Evolutionary conservation across 768 basidiomycete genomes (phyloP).

Genomic region (Lactarius sanguifluus): DNA sequence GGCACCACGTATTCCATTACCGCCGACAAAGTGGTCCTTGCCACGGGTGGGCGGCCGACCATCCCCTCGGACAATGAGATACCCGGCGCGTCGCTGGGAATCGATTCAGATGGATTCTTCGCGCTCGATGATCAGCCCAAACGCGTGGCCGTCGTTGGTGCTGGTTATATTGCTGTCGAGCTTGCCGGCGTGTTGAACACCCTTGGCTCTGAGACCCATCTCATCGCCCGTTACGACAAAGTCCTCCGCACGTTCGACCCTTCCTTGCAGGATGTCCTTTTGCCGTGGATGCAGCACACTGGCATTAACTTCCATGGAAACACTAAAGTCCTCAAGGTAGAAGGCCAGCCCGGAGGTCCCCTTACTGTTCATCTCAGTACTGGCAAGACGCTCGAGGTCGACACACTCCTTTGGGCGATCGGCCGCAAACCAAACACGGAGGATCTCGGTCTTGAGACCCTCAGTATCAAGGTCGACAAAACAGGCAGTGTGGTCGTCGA

Average conservation of each 20-base stretch:
- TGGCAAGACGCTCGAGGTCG: constrained; percentile 80
- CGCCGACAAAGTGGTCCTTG: constrained; percentile 77
- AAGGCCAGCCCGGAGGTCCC: constrained; percentile 67
- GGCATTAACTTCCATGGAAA: constrained; percentile 87
- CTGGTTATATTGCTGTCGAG: constrained; percentile 98
- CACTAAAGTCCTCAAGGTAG: constrained; percentile 71
- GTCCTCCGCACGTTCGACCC: constrained; percentile 95
- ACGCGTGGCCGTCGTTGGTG: constrained; percentile 91
- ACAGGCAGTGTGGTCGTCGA: constrained; percentile 89
- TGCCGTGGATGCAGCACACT: constrained; percentile 91
- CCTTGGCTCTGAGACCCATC: constrained; percentile 87
- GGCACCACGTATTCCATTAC: constrained; percentile 69
- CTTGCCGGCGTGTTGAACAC: constrained; percentile 92
- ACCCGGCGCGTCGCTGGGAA: constrained; percentile 89
- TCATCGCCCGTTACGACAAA: constrained; percentile 86
- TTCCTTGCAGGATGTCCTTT: constrained; percentile 76
- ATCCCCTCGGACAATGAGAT: constrained; percentile 76
- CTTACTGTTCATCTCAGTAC: constrained; percentile 75
- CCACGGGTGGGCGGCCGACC: constrained; percentile 84
- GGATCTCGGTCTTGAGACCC: constrained; percentile 71
- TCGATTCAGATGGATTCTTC: constrained; percentile 96
- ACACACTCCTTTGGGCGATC: constrained; percentile 91
- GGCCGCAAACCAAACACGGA: constrained; percentile 83
- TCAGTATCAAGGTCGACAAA: constrained; percentile 70
- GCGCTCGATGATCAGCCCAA: constrained; percentile 87